Conservation (phyloP, 2,329 filamentous ascomycete species). For the Trichoderma sp. region DNA sequence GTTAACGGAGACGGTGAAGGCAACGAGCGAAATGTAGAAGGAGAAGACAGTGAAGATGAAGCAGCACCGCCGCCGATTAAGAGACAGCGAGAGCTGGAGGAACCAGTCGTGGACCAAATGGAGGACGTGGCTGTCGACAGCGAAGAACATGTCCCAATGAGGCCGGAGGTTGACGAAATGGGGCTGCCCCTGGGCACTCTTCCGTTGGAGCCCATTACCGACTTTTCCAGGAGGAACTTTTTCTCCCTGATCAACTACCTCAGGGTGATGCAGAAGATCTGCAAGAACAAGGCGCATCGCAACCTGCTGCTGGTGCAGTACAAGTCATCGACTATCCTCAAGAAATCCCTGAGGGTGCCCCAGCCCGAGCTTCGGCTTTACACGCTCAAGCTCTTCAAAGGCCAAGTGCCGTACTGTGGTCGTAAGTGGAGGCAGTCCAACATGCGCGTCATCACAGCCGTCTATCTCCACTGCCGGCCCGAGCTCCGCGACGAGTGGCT, state of each 20-base stretch:
- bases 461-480: slow-evolving; percentile 89
- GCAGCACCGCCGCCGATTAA: slow-evolving; percentile 81
- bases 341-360: slow-evolving; percentile 86
- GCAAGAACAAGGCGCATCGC: slow-evolving; percentile 90
- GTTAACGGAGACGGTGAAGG: slow-evolving; percentile 31
- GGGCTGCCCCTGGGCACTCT: slow-evolving; percentile 72
- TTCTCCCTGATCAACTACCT: slow-evolving; percentile 94
- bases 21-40: slow-evolving; percentile 30
- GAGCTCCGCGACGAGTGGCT: slow-evolving; percentile 96
- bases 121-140: slow-evolving; percentile 26
- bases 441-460: slow-evolving; percentile 97
- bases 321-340: slow-evolving; percentile 88
- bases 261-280: slow-evolving; percentile 95
- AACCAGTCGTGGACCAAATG: slow-evolving; percentile 28
- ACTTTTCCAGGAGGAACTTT: slow-evolving; percentile 91
- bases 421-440: slow-evolving; percentile 97
- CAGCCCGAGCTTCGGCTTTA: slow-evolving; percentile 85
- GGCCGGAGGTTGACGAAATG: slow-evolving; percentile 76
- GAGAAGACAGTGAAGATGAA: slow-evolving; percentile 65
- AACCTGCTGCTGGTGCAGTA: slow-evolving; percentile 93
- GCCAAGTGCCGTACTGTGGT: slow-evolving; percentile 95
- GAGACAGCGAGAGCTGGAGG: slow-evolving; percentile 49
- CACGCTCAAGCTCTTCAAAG: slow-evolving; percentile 97
- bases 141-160: slow-evolving; percentile 34
- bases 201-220: slow-evolving; percentile 74